Evolutionary conservation across 179 eudicot species (phyloP), one percentile per base, ranked within the genome.

Genomic region (Spinacia oleracea): DNA sequence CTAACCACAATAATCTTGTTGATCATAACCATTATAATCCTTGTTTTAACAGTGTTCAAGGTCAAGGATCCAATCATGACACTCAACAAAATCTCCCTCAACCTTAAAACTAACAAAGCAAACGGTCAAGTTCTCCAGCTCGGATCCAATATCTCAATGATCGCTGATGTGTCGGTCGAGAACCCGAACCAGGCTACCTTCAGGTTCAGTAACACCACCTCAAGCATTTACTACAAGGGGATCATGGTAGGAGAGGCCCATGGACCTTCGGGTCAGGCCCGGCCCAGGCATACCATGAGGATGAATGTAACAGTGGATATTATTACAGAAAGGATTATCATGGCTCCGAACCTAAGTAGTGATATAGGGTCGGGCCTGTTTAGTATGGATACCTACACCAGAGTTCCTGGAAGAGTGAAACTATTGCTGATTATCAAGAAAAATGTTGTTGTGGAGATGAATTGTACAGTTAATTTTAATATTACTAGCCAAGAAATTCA

Each of bases 331-430:
- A 68, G 23, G 40, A 21, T 72, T 8, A 9, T 69, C 23, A 16
- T 0, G 8, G 79, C 79, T 5, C 60, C 81, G 25, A 77, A 10
- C 14, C 6, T 77, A 40, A 42, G 5, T 12, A 45, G 51, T 15
- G 77, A 77, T 62, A 40, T 82, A 18, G 72, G 58, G 74, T 85
- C 81, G 55, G 83, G 85, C 21, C 2, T 82, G 46, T 73, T 85
- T 75, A n/a, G 15, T 1, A 66, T 82, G 65, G 58, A 77, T 8
- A 77, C 73, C 10, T 60, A 74, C 31, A 76, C 83, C 2, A 74
- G 20, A 10, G 78, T 81, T 45, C 78, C 73, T 2, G 85, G 85
- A 16, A 79, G 70, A 66, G 80, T 82, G 7, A 75, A 85, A 50
- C 20, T 82, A n/a, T 29, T 83, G 78, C 14, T 59, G 51, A 14